Evolutionary conservation across 2,329 filamentous ascomycete species (phyloP).

Genomic region (Bimuria novae-zelandiae): DNA sequence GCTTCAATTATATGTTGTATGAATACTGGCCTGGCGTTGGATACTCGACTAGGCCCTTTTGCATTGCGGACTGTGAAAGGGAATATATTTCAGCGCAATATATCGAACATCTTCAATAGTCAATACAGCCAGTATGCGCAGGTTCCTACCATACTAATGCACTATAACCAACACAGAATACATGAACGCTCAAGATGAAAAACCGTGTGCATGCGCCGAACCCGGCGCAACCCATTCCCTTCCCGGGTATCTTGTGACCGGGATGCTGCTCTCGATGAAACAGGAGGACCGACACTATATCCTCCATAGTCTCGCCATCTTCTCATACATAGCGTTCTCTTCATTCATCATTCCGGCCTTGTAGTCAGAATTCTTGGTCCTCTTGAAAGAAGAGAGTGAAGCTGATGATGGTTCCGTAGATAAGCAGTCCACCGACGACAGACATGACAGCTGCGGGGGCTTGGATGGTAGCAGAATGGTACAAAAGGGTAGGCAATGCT

Average conservation of each 20-base stretch:
- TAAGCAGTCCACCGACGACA: conserved; percentile 86
- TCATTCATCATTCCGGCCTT: conserved; percentile 30
- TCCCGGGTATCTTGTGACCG: not conserved
- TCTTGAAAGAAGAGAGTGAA: conserved; percentile 99
- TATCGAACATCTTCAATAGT: not conserved
- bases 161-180: conserved; percentile 24
- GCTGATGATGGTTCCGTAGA: conserved; percentile 97
- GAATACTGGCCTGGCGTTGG: conserved; percentile 18
- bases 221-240: conserved; percentile 1
- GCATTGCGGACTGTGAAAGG: not conserved
- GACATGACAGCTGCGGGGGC: conserved; percentile 93
- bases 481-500: conserved; percentile 88
- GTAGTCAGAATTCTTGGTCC: conserved; percentile 84
- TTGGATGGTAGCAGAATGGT: conserved; percentile 82
- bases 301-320: not conserved
- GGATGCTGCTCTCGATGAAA: not conserved
- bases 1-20: conserved; percentile 14
- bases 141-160: conserved; percentile 2
- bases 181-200: conserved; percentile 33
- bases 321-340: not conserved
- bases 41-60: conserved; percentile 2
- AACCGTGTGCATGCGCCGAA: conserved; percentile 6
- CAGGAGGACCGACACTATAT: not conserved
- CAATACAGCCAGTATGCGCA: not conserved
- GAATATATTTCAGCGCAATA: not conserved